Base-by-base conservation (phyloP, 2,329 filamentous ascomycete genomes). In the Aspergillus udagawae region DNA sequence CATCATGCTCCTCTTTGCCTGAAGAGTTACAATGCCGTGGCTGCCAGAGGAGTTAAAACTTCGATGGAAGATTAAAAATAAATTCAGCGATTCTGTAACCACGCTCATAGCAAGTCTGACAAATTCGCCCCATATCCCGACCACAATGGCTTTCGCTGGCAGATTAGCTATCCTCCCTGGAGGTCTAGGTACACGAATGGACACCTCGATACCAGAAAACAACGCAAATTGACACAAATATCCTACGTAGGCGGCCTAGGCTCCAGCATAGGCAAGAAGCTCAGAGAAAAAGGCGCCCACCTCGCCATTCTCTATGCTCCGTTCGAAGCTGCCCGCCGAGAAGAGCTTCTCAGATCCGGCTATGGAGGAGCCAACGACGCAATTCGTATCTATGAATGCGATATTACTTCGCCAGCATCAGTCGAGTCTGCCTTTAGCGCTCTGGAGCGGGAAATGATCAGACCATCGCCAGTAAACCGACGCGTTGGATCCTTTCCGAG, bases 261-360 rank as follows among this genome's bases (percentile, higher is more conserved):
- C 7, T 75, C 75, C 14, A 72, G 71, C 38, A 78, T 77, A 3
- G 79, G 75, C 47, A 66, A 72, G 52, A 70, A 75, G 17, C 67
- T 81, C 1, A 69, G 70, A 25, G 65, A 73, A 3, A 70, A 77
- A 58, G 77, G 77, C 4, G 75, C 77, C 4, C 71, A 67, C 12
- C 63, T 80, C 3, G 79, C 77, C 7, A 73, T 80, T 14, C 66
- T 80, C 0, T 80, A 80, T 52, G 78, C 78, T 0, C 77, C 78
- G 1, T 80, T 79, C 58, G 78, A 80, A 62, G 70, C 74, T 1
- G 54, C 66, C 32, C 69, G 70, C 8, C 71, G 73, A 20, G 65
- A 74, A 23, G 63, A 74, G 41, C 69, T 74, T 0, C 67, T 81
- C 20, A 64, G 70, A 14, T 52, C 67, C 1, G 64, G 71, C 3